Evolutionary conservation across 805 yeast species (phyloP).

Genomic region (Starmerella sp.): DNA sequence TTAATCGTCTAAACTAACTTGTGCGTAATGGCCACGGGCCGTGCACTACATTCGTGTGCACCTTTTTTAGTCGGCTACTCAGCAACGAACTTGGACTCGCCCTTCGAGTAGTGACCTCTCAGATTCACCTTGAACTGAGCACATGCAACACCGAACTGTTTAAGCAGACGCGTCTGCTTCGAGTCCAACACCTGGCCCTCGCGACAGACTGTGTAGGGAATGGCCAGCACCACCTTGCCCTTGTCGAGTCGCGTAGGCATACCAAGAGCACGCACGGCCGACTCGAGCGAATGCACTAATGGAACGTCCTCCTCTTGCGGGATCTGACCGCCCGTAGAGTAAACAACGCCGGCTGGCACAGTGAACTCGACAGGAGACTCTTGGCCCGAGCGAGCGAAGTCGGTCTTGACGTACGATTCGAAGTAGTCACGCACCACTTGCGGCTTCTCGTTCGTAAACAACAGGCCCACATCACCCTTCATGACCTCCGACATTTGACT

Average conservation of each 20-base stretch:
- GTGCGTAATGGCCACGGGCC: neutral
- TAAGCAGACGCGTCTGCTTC: conserved; percentile 79
- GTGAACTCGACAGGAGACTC: conserved; percentile 71
- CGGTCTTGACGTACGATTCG: conserved; percentile 61
- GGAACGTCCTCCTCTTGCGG: conserved; percentile 89
- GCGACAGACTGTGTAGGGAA: conserved; percentile 69
- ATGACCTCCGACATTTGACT: conserved; percentile 53
- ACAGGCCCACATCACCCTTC: conserved; percentile 72
- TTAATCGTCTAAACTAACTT: neutral
- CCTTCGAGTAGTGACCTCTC: conserved; percentile 54
- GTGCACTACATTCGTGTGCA: neutral
- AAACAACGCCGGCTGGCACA: conserved; percentile 82
- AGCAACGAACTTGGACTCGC: conserved; percentile 30
- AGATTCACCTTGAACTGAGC: conserved; percentile 77
- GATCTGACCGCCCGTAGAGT: conserved; percentile 91
- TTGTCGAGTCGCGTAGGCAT: conserved; percentile 82
- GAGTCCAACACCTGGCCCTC: conserved; percentile 76
- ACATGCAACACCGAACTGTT: conserved; percentile 92
- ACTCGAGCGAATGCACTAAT: conserved; percentile 91
- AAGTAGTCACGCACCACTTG: conserved; percentile 87
- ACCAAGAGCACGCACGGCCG: conserved; percentile 78
- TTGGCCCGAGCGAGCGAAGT: conserved; percentile 83
- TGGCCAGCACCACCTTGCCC: conserved; percentile 72
- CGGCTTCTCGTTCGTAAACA: conserved; percentile 81
- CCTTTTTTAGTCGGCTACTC: neutral